Evolutionary conservation across 352 stramenopile species (phyloP), one percentile per base, ranked within the genome.

Genomic region (Sclerospora graminicola): DNA sequence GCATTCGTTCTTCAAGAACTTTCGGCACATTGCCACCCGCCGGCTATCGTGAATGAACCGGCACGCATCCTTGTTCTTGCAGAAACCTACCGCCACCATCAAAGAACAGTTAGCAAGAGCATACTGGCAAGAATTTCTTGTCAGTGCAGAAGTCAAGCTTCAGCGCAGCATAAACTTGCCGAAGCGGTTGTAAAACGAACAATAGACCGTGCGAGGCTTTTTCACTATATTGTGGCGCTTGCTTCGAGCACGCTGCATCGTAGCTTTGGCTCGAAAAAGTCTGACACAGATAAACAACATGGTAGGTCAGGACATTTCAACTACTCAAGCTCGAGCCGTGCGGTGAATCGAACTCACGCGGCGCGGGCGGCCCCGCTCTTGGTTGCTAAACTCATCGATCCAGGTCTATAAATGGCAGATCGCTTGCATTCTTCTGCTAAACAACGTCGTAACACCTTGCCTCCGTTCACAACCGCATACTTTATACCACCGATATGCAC

Each of bases 21-120:
- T 82, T 19, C 69, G 74, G 27, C 79, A 91, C 38, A 91, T 81
- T n/a, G 68, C 66, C 34, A 89, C 60, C n/a, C 69, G 76, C 14
- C 79, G 76, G 49, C 76, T 91, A 48, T 91, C 79, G 41, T 91
- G 79, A 46, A 91, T 82, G 53, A 84, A 89, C 43, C 66, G 71
- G 57, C 79, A 91, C 11, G 60, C 60, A 48, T 86, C 72, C 52
- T 84, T 77, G 37, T 85, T 83, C 42, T 85, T 91, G 57, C 79
- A 91, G 40, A 74, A 85, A 8, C 79, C 79, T 89, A 45, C 32
- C 14, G 4, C 32, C 33, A 6, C n/a, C 23, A 51, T 26, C 20
- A 31, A 19, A 41, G 27, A 19, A 43, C 30, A 49, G 16, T 26
- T 26, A 26, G 21, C 21, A 29, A 49, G 36, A 28, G 47, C 7